Conservation (phyloP, 805 yeast species). For the Candida verbasci region DNA sequence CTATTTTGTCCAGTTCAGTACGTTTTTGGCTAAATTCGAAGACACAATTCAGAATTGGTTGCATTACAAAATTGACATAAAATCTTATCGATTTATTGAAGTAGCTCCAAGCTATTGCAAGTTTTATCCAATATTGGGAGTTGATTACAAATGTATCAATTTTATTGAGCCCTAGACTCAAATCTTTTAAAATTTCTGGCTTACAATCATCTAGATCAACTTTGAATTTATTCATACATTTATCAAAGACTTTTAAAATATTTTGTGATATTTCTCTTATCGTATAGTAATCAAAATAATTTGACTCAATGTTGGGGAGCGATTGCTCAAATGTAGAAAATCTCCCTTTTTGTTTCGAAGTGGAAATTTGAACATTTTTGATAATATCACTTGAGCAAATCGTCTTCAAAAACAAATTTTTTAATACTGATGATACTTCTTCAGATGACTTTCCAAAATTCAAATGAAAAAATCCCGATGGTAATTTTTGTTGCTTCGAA, state of each 20-base stretch:
- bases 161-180: too few species aligned
- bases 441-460: slow-evolving; percentile 24
- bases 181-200: not conserved
- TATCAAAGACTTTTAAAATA: slow-evolving; percentile 19
- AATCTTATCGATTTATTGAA: slow-evolving; percentile 24
- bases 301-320: too few species aligned
- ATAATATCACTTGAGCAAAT: not conserved
- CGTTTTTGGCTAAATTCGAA: slow-evolving; percentile 12
- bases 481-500: slow-evolving; percentile 18
- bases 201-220: slow-evolving; percentile 15
- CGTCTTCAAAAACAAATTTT: slow-evolving; percentile 13
- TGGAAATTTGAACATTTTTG: too few species aligned
- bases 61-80: slow-evolving; percentile 19
- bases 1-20: slow-evolving; percentile 12
- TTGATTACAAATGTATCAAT: slow-evolving; percentile 6
- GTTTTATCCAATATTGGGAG: slow-evolving; percentile 21
- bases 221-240: slow-evolving; percentile 18
- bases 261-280: slow-evolving; percentile 27
- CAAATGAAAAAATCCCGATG: slow-evolving; percentile 19
- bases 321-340: too few species aligned
- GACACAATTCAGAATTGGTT: slow-evolving; percentile 19
- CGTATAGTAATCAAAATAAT: slow-evolving; percentile 19
- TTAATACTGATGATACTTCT: slow-evolving; percentile 22
- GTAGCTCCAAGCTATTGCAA: slow-evolving; percentile 22
- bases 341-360: too few species aligned